Evolutionary conservation across 805 yeast genomes (phyloP), one percentile per base, ranked within the genome.

Genomic region (Metschnikowia chrysomelidarum): DNA sequence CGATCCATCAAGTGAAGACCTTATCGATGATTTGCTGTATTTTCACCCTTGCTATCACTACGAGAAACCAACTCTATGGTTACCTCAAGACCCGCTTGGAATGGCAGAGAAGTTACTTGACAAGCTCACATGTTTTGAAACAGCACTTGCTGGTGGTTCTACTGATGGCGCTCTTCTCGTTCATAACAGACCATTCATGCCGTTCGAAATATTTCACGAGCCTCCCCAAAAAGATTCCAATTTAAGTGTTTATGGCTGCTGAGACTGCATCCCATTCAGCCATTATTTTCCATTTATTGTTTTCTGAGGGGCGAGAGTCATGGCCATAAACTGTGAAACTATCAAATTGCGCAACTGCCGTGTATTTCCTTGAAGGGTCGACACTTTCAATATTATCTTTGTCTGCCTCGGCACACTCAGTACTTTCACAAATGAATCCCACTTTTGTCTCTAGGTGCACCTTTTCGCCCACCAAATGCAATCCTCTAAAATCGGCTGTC

Each of bases 1-100:
- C 10, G 38, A 24, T 9, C n/a, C 30, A 9, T 24, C 32, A 2
- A 17, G 19, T 0, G 36, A 35, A n/a, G 19, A 24, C 15, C 20
- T 26, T 14, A 30, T 31, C 17, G 28, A 34, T 5, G 32, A 21
- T 10, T 24, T 62, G 40, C 35, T 59, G 23, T 65, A 59, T 36
- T 47, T 56, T 19, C 73, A 67, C 40, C 71, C 72, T 4, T 54
- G 60, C 13, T 64, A 64, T 44, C 58, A 52, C 30, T 65, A 56
- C 34, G 63, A 60, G 32, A 42, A 48, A 19, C 72, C 72, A 1
- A 53, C 48, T 19, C 14, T 68, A 5, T 67, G 73, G 73, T 35
- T 68, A 13, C 72, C 73, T 1, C 37, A 44, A 48, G 60, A 45
- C 24, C 17, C 22, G 9, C 13, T 16, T 4, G 48, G 49, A 1